These are phyloP conservation scores for Sclerotinia borealis DNA, from an alignment of 2,329 filamentous ascomycete genomes.

Conservation along the genomic window DNA sequence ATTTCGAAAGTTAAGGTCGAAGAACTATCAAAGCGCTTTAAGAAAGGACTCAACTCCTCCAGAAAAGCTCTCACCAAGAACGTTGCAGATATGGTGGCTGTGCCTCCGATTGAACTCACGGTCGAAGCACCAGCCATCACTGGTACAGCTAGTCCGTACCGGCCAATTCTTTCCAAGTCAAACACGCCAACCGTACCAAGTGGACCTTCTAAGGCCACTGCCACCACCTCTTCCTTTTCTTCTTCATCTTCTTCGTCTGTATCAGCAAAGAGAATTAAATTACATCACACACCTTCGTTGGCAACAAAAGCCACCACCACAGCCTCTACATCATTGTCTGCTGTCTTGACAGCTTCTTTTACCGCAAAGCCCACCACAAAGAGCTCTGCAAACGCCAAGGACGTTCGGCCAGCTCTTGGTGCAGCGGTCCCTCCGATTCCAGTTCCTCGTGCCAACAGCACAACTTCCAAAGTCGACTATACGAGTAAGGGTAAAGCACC, in stretches of 20 bases:
- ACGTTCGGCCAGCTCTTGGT: background rate
- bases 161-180: background rate
- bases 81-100: too few species aligned
- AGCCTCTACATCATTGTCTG: background rate
- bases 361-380: background rate
- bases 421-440: background rate
- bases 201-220: background rate
- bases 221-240: too few species aligned
- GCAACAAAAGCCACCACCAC: background rate
- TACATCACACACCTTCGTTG: background rate
- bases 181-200: background rate
- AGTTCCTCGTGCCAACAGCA: background rate
- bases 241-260: background rate
- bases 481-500: too few species aligned
- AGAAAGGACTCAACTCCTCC: too few species aligned
- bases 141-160: background rate
- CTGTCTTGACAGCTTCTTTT: background rate
- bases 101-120: too few species aligned
- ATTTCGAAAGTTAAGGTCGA: background rate
- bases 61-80: background rate
- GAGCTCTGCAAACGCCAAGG: background rate
- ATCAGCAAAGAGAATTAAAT: background rate
- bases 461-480: fast-evolving
- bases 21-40: background rate
- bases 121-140: fast-evolving